phyloP scores from a whole-genome alignment of 441 rosid species.

The Jatropha podagrica region DNA sequence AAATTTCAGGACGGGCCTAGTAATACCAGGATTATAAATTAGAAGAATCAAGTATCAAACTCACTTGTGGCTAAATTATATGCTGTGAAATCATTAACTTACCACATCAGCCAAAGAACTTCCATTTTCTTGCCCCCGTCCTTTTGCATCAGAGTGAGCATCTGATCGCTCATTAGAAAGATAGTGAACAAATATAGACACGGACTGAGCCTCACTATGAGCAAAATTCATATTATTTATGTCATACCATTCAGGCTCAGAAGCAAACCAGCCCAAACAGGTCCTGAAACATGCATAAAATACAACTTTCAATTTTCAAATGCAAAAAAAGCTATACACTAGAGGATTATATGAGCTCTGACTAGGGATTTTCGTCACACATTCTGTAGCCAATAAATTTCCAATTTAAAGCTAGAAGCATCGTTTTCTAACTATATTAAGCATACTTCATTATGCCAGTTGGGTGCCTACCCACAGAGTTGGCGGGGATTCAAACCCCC shows the following conservation, averaged over 20 bases:
- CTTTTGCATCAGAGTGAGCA: conserved; percentile 66
- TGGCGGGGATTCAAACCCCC: background rate
- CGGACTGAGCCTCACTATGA: conserved; percentile 83
- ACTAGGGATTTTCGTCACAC: background rate
- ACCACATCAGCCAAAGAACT: conserved; percentile 55
- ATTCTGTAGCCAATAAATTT: background rate
- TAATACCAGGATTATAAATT: background rate
- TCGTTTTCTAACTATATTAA: background rate
- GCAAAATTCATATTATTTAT: conserved; percentile 61
- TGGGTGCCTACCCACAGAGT: background rate
- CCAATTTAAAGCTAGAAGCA: background rate
- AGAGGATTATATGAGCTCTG: background rate
- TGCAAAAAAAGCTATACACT: conserved; percentile 3
- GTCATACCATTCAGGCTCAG: conserved; percentile 92
- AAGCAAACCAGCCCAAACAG: conserved; percentile 97
- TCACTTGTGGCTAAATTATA: background rate
- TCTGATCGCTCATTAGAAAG: conserved; percentile 69
- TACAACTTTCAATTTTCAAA: conserved; percentile 22
- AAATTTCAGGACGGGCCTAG: background rate
- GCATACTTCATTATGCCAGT: background rate
- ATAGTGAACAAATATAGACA: conserved; percentile 74
- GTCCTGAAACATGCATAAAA: conserved; percentile 59
- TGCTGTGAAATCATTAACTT: conserved; percentile 21
- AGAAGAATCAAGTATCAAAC: background rate
- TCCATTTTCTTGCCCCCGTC: conserved; percentile 59